Base-by-base conservation (phyloP, 2,329 filamentous ascomycete species). In the Penicillium brevicompactum region DNA sequence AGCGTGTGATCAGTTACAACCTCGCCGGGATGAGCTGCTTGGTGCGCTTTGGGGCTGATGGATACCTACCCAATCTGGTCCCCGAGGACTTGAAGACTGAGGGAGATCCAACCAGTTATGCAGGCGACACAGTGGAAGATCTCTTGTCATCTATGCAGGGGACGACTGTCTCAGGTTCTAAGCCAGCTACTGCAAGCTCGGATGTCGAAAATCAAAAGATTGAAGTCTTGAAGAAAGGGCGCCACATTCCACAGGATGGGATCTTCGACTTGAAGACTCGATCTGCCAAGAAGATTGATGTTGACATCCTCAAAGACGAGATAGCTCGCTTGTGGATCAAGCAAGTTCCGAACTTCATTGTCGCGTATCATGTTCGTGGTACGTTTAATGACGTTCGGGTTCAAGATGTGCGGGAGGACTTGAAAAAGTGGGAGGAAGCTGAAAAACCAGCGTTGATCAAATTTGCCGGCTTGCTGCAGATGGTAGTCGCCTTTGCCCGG, bases 11-110 rank as follows among this genome's bases (percentile, higher is more conserved):
- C 1, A 70, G 72, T 3, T 90, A 89, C 57, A 56, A 72, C 0
- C 84, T 90, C 60, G 84, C 76, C 0, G 81, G 75, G 1, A 63
- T 86, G 10, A 69, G 71, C 0, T 77, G 79, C 46, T 57, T 87
- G 2, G 70, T 88, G 0, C 79, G 85, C 0, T 86, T 80, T 46
- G 83, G 85, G 64, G 76, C 73, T 0, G 85, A 89, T 66, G 86
- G 84, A 0, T 88, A 85, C 57, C 61, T 80, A 14, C 58, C 60
- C 30, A 49, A 58, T 21, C 34, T 64, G 11, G 42, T 49, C 9
- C 22, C 32, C 2, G 31, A 40, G n/a, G 22, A 46, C 11, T 2
- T 44, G 18, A 38, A 42, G 34, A 21, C 14, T n/a, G 11, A 46
- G 16, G 16, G 22, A 32, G 7, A 30, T 2, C 21, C 24, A 2